Base-by-base conservation (phyloP, 176 grass and related monocot species). In the Oryza glumipatula region DNA sequence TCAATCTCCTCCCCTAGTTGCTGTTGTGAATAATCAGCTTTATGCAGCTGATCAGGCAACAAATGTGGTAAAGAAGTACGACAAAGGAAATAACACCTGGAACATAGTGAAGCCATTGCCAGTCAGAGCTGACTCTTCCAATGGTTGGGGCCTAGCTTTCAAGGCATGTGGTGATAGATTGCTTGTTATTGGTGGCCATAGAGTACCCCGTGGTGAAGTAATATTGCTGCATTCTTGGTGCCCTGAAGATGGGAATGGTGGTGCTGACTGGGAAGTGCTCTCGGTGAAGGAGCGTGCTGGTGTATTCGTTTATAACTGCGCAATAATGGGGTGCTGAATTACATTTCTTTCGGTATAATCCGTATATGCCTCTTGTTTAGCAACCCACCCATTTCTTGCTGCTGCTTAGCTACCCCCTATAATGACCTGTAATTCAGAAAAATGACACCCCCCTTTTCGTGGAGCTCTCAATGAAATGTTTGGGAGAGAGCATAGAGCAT, bases 1-100 rank as follows among this genome's bases (percentile, higher is more conserved):
- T 84, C 95, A 95, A 43, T 93, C 95, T 7, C 95, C 95, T 16
- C 95, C 95, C 58, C 88, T 95, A 30, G 68, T 98, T 39, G 95
- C 95, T 9, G 87, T 98, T 80, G 92, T 98, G 76, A 98, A 98
- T 89, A 91, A 93, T 85, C 92, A 98, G 90, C 95, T 98, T 52
- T 98, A 95, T 30, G 86, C 92, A 0, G 93, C 93, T 65, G 92
- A 98, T 70, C 92, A 93, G 85, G 85, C 83, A 6, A 80, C 56
- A 5, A 97, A 94, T 52, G 88, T 89, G 33, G 95, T 97, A 11
- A 97, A 97, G 84, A 97, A 97, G 85, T 98, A 98, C 43, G 88
- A 98, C 72, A 98, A 98, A 79, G 79, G 41, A 82, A 91, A 88
- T 69, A 98, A 98, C 82, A 86, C 78, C 51, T 98, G 95, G 95